Evolutionary conservation across 106 monocot genomes (phyloP).

Genomic region (Allium fistulosum): DNA sequence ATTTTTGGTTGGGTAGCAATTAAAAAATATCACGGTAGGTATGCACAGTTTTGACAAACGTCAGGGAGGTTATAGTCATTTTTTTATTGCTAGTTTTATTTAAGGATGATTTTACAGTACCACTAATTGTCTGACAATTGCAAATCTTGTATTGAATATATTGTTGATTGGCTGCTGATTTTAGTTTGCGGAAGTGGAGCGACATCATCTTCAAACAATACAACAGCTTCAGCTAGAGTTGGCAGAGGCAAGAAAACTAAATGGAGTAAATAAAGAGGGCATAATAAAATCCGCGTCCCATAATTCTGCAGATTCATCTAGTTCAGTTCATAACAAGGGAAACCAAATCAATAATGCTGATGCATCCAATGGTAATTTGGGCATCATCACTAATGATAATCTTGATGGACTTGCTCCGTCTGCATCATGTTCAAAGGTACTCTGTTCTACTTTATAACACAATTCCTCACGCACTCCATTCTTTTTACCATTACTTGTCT

Average conservation of each 20-base stretch:
- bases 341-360: slow-evolving; percentile 27
- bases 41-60: too few species aligned
- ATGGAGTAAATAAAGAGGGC: slow-evolving; percentile 34
- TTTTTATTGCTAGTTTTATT: neutral
- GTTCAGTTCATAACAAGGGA: slow-evolving; percentile 33
- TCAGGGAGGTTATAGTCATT: too few species aligned
- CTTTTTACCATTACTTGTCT: too few species aligned
- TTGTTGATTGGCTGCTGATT: slow-evolving; percentile 6
- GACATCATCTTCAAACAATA: slow-evolving; percentile 79
- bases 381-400: slow-evolving; percentile 35
- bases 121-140: too few species aligned
- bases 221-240: slow-evolving; percentile 87
- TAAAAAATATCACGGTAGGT: too few species aligned
- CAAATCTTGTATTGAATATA: too few species aligned
- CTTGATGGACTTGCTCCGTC: slow-evolving; percentile 14
- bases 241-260: slow-evolving; percentile 48
- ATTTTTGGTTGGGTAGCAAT: too few species aligned
- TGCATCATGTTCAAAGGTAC: slow-evolving; percentile 19
- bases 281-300: slow-evolving; percentile 17
- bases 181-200: slow-evolving; percentile 85
- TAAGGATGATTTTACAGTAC: too few species aligned
- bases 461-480: too few species aligned
- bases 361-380: slow-evolving; percentile 23
- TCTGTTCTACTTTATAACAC: neutral
- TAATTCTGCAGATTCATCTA: slow-evolving; percentile 26